Percentiles rank a stretch among this genome's conserved stretches.
Conservation (phyloP, 2,329 filamentous ascomycete genomes). For the Alternaria dauci region DNA sequence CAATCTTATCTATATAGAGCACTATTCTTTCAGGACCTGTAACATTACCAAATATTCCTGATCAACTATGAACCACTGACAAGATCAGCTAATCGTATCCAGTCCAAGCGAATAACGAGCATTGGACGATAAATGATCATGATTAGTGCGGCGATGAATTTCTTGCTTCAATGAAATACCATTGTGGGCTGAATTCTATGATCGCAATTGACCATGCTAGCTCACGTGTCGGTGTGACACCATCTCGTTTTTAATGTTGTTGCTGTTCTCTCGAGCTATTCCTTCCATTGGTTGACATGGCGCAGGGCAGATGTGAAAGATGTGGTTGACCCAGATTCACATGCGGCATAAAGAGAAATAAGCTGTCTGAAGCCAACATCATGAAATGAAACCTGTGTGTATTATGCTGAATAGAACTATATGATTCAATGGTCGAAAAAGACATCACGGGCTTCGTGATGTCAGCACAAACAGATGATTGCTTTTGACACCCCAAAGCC, state of each 20-base stretch:
- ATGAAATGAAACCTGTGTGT: not conserved
- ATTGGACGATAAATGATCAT: not conserved
- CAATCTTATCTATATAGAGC: not conserved
- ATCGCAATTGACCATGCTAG: conserved; percentile 25
- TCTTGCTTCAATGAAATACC: conserved; percentile 3
- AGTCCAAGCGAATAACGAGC: not conserved
- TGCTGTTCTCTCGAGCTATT: not conserved
- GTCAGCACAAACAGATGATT: not conserved
- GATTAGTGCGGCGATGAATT: not conserved
- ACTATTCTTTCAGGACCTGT: not conserved
- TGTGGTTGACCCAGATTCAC: not conserved
- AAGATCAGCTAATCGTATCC: too few species aligned
- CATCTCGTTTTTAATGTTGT: not conserved
- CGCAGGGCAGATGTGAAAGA: not conserved
- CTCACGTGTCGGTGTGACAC: conserved; percentile 8
- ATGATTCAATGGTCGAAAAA: not conserved
- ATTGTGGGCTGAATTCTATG: conserved; percentile 27
- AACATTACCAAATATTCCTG: too few species aligned
- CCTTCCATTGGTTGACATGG: not conserved
- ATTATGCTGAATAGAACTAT: not conserved
- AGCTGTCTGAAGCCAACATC: not conserved
- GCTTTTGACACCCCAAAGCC: not conserved
- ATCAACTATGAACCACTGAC: too few species aligned
- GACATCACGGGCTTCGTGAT: not conserved
- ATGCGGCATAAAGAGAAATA: not conserved